Evolutionary conservation across 2,329 filamentous ascomycete species (phyloP).

Genomic region (Hypoxylon sp.): DNA sequence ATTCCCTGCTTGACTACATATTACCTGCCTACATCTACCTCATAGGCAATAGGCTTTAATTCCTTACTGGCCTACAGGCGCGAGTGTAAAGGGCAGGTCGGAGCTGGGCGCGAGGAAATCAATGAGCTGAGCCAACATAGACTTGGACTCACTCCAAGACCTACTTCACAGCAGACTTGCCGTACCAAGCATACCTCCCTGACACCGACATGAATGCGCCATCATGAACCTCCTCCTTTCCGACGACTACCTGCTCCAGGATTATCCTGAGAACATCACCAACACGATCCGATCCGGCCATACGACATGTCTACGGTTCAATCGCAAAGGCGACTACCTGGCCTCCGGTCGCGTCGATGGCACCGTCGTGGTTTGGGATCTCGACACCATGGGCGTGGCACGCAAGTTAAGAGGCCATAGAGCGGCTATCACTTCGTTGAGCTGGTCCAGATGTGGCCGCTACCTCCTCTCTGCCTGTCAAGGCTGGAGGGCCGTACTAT

Average conservation of each 20-base stretch:
- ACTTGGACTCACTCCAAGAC: neutral
- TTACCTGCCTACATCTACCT: too few species aligned
- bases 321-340: conserved; percentile 91
- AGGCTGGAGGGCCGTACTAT: conserved; percentile 95
- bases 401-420: conserved; percentile 94
- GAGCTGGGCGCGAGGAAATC: too few species aligned
- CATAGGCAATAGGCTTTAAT: too few species aligned
- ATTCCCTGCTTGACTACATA: too few species aligned
- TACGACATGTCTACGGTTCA: conserved; percentile 80
- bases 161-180: neutral
- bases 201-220: conserved; percentile 38
- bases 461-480: conserved; percentile 93
- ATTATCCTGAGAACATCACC: conserved; percentile 90
- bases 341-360: conserved; percentile 94
- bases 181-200: neutral
- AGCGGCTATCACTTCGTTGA: conserved; percentile 90
- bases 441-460: conserved; percentile 91
- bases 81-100: too few species aligned
- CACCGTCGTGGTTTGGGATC: conserved; percentile 93
- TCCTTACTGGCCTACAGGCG: too few species aligned
- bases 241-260: conserved; percentile 71
- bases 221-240: conserved; percentile 67
- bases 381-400: conserved; percentile 96
- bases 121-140: too few species aligned
- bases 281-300: conserved; percentile 81